Base-by-base conservation (phyloP, 192 early-diverging fungal genomes). In the Ambispora gerdemannii region DNA sequence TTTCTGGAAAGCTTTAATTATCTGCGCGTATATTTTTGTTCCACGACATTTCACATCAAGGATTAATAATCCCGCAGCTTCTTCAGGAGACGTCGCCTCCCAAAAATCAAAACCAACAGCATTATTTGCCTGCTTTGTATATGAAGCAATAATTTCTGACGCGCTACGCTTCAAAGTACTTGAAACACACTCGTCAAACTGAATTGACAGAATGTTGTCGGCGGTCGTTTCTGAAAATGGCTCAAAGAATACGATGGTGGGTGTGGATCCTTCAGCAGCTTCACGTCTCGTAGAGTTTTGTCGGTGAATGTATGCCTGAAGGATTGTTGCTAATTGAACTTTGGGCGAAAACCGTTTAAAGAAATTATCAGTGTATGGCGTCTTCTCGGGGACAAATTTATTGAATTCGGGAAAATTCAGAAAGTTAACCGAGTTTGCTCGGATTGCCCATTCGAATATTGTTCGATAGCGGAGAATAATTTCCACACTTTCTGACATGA, bases 1-100 rank as follows among this genome's bases (percentile, higher is more conserved):
- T 36, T 15, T 30, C 25, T 76, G 76, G 31, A 76, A 77, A 7
- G 13, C 27, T 10, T 74, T 75, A 34, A 72, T 32, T 19, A 80
- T 49, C 33, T 50, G 28, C 6, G 17, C 53, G 71, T 58, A 74
- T 31, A 74, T 60, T 0, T 20, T 69, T 2, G 25, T 43, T 25
- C 79, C 79, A 15, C 79, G 22, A 17, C 50, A 74, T 50, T 63
- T 71, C 0, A 76, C 59, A 33, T 75, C 69, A n/a, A 49, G 3
- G 11, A 77, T 4, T 60, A 80, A 72, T 22, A 80, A 30, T 3
- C 74, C 79, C 0, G 79, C 79, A 0, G 79, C 79, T 27, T 75
- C 69, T 25, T 74, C 58, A 0, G 71, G 34, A 22, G 59, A 61
- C 13, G 60, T 32, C 2, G 70, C 67, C 0, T 61, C 47, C 8